These are phyloP conservation scores for Pseudogymnoascus sp. DNA, from an alignment of 2,329 filamentous ascomycete genomes.

Conservation along the genomic window DNA sequence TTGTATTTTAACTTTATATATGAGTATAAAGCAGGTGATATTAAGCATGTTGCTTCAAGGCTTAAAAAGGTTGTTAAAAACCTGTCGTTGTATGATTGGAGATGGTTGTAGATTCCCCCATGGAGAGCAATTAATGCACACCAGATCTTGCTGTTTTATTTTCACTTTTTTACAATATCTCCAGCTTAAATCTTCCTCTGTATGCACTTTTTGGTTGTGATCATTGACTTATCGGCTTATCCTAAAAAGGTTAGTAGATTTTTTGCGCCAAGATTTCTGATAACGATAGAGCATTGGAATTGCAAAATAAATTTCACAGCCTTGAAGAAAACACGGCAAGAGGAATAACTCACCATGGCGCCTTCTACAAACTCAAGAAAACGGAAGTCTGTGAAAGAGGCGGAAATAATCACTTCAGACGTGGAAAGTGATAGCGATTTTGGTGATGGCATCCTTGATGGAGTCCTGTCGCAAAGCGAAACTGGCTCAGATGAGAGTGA, in stretches of 20 bases:
- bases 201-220: background rate
- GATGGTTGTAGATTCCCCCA: background rate
- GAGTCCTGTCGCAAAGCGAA: constrained; percentile 49
- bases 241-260: background rate
- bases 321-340: constrained; percentile 9
- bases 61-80: background rate
- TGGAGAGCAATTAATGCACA: background rate
- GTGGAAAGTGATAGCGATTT: constrained; percentile 55
- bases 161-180: background rate
- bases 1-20: background rate
- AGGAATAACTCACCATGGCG: constrained; percentile 22
- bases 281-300: constrained; percentile 9
- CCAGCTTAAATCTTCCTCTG: background rate
- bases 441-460: constrained; percentile 45
- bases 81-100: background rate
- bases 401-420: constrained; percentile 41
- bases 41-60: background rate
- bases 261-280: constrained; percentile 11
- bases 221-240: background rate
- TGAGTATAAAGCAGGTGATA: background rate
- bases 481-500: constrained; percentile 48
- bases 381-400: constrained; percentile 55
- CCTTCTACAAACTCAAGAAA: constrained; percentile 35
- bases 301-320: constrained; percentile 12
- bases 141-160: background rate